Evolutionary conservation across 2,329 filamentous ascomycete genomes (phyloP).

Genomic region (Monascus ruber): DNA sequence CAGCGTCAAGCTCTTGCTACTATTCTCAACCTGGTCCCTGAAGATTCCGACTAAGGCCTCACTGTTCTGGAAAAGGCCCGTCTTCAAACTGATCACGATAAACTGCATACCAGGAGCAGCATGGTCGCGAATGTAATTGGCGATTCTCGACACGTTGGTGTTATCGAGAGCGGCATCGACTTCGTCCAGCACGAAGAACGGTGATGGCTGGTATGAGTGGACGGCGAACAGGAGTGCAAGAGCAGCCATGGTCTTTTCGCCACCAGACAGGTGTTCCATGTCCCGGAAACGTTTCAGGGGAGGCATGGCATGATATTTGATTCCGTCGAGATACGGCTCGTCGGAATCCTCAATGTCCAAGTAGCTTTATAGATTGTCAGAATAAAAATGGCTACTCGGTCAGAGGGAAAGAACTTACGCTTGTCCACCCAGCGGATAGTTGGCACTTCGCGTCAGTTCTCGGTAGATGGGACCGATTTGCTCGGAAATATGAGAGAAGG

Average conservation of each 20-base stretch:
- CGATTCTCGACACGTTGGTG: conserved; percentile 90
- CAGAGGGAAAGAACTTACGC: conserved; percentile 31
- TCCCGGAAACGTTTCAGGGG: conserved; percentile 96
- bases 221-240: conserved; percentile 94
- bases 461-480: conserved; percentile 92
- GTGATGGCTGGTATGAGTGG: conserved; percentile 87
- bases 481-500: conserved; percentile 87
- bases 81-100: conserved; percentile 94
- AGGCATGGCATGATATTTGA: conserved; percentile 98
- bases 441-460: conserved; percentile 77
- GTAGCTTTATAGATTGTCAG: conserved; percentile 39
- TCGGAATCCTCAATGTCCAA: conserved; percentile 94
- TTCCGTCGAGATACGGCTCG: conserved; percentile 86
- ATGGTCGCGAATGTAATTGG: conserved; percentile 90
- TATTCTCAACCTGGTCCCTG: conserved; percentile 87
- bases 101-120: conserved; percentile 97
- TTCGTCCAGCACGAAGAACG: conserved; percentile 97
- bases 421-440: conserved; percentile 85
- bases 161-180: conserved; percentile 98
- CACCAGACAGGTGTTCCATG: conserved; percentile 95
- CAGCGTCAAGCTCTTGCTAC: conserved; percentile 77
- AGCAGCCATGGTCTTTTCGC: conserved; percentile 98
- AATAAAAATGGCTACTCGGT: background rate
- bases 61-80: conserved; percentile 88
- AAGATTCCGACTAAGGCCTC: conserved; percentile 94